Percentiles rank a stretch among this genome's conserved stretches.
These are phyloP conservation scores for Dioszegia aurantiaca DNA, from an alignment of 768 basidiomycete species.

Conservation along the genomic window DNA sequence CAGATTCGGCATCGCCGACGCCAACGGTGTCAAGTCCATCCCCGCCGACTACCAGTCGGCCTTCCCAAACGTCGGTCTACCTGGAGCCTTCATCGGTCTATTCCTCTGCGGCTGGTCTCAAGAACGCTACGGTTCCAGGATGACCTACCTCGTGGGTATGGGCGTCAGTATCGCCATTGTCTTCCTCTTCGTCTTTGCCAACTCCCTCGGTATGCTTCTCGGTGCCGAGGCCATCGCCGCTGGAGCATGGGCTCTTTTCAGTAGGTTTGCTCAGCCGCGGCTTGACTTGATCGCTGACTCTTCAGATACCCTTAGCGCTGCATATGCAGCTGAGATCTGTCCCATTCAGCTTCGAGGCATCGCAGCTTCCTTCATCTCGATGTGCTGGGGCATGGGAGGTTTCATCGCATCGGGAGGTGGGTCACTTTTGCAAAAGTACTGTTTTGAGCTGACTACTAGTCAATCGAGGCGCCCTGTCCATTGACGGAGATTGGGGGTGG, in stretches of 20 bases:
- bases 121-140: slow-evolving; percentile 23
- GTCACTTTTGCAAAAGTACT: slow-evolving; percentile 16
- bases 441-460: slow-evolving; percentile 18
- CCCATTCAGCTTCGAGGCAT: slow-evolving; percentile 48
- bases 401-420: slow-evolving; percentile 29
- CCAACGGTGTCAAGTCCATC: slow-evolving; percentile 26
- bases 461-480: slow-evolving; percentile 18
- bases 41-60: slow-evolving; percentile 44
- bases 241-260: slow-evolving; percentile 14
- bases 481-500: slow-evolving; percentile 25
- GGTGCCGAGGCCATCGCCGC: slow-evolving; percentile 17
- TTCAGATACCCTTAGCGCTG: slow-evolving; percentile 31
- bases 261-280: slow-evolving; percentile 1
- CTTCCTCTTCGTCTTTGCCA: slow-evolving; percentile 23
- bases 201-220: slow-evolving; percentile 17
- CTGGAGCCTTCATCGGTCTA: slow-evolving; percentile 35
- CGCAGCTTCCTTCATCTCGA: slow-evolving; percentile 46
- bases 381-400: slow-evolving; percentile 42
- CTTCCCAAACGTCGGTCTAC: slow-evolving; percentile 34
- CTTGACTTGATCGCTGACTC: background rate
- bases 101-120: slow-evolving; percentile 20
- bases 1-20: slow-evolving; percentile 16
- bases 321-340: slow-evolving; percentile 42
- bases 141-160: slow-evolving; percentile 26
- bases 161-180: slow-evolving; percentile 14